Evolutionary conservation across 1,284 basidiomycete species (phyloP).

Genomic region (Stygiomarasmius scandens): DNA sequence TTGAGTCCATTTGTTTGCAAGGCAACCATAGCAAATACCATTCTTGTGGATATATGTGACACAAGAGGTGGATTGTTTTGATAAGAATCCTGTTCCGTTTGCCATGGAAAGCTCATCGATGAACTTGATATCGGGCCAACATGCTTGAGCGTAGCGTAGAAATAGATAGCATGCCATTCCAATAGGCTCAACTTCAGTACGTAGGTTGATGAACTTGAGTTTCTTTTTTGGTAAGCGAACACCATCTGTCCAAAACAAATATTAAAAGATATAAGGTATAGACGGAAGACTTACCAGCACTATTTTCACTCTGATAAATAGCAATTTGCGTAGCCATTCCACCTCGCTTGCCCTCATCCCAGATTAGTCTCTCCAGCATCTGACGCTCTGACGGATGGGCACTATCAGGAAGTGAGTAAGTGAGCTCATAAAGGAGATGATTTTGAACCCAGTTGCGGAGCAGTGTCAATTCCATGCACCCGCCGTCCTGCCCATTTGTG

Average conservation of each 20-base stretch:
- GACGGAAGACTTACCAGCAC: no score
- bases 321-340: conserved; percentile 1
- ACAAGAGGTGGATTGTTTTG: conserved; percentile 7
- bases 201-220: no score
- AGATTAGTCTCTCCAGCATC: conserved; percentile 3
- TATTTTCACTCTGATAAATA: neutral
- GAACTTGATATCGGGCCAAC: no score
- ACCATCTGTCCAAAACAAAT: no score
- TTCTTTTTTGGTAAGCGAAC: no score
- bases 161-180: conserved; percentile 6
- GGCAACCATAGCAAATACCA: conserved; percentile 23
- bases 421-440: conserved; percentile 32
- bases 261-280: no score
- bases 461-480: conserved; percentile 33
- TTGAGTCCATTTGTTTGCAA: conserved; percentile 8
- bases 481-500: conserved; percentile 33
- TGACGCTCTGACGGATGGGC: conserved; percentile 6
- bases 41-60: no score
- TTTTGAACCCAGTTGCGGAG: conserved; percentile 32
- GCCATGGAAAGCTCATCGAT: no score
- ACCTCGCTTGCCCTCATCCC: neutral
- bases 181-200: no score
- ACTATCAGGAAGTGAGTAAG: conserved; percentile 21
- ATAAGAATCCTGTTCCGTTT: conserved; percentile 7
- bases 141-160: conserved; percentile 16